These are phyloP conservation scores for Moesziomyces antarcticus DNA, from an alignment of 1,284 basidiomycete genomes.

Conservation along the genomic window DNA sequence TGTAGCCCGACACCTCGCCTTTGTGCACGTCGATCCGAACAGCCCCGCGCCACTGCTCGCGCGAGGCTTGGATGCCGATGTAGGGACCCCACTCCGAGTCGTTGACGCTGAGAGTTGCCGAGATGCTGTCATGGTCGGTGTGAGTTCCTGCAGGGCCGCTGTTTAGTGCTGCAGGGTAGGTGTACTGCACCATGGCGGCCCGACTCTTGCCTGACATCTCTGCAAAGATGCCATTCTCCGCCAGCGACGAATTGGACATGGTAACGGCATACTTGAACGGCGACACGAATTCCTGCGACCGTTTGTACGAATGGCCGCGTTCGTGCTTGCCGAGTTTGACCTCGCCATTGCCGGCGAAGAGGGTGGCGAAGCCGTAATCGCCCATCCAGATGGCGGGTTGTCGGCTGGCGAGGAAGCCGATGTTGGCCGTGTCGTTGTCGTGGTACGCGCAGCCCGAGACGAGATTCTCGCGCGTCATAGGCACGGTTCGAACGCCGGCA, in stretches of 20 bases:
- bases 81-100: conserved; percentile 70
- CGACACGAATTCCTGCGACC: conserved; percentile 75
- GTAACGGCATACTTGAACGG: conserved; percentile 78
- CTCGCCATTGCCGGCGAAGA: conserved; percentile 67
- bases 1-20: conserved; percentile 77
- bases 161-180: conserved; percentile 31
- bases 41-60: conserved; percentile 75
- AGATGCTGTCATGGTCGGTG: background rate
- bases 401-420: conserved; percentile 35
- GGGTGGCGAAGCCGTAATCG: conserved; percentile 39
- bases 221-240: conserved; percentile 68
- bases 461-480: conserved; percentile 43
- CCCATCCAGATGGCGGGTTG: conserved; percentile 89
- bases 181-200: conserved; percentile 76
- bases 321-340: conserved; percentile 74
- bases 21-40: conserved; percentile 71
- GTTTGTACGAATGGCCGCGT: conserved; percentile 74
- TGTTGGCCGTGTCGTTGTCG: conserved; percentile 42
- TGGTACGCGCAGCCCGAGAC: conserved; percentile 47
- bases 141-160: background rate
- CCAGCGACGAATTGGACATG: conserved; percentile 72
- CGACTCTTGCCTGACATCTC: conserved; percentile 82
- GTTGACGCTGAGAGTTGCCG: background rate
- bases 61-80: conserved; percentile 78
- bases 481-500: conserved; percentile 34